A percentile compares a stretch with the other conserved stretches of the same genome.
These are phyloP conservation scores for Phialophora expanda DNA, from an alignment of 2,329 filamentous ascomycete genomes.

Conservation along the genomic window DNA sequence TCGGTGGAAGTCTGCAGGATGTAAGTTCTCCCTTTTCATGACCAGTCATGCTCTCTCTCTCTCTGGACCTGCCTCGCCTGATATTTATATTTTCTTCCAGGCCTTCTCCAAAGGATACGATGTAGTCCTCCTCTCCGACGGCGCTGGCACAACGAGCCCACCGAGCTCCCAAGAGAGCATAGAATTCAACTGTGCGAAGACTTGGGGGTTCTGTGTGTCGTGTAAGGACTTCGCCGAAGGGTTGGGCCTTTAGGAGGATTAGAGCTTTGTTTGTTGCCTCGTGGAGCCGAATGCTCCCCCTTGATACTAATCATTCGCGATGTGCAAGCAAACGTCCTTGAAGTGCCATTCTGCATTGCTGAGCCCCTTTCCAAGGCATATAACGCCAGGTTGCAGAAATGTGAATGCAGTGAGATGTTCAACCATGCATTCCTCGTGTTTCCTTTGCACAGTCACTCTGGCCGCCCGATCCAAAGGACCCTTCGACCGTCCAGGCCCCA, in stretches of 20 bases:
- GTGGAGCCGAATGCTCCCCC: no score
- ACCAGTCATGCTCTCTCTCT: background rate
- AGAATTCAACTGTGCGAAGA: slow-evolving; percentile 39
- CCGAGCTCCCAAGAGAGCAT: slow-evolving; percentile 37
- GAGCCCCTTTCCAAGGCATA: background rate
- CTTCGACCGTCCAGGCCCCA: no score
- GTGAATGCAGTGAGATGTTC: no score
- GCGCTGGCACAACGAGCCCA: slow-evolving; percentile 54
- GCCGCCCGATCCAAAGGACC: no score
- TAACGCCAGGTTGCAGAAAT: no score
- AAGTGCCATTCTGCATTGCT: background rate
- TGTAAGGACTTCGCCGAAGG: slow-evolving; percentile 37
- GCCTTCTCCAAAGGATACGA: slow-evolving; percentile 63
- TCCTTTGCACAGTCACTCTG: no score
- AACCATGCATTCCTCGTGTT: no score
- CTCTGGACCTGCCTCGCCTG: background rate
- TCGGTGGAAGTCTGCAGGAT: slow-evolving; percentile 62
- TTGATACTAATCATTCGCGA: background rate
- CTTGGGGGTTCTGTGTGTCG: slow-evolving; percentile 36
- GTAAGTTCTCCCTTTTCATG: slow-evolving; percentile 24
- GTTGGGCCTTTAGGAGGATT: slow-evolving; percentile 15
- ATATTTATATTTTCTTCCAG: slow-evolving; percentile 7
- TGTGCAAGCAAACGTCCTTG: background rate
- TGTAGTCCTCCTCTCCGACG: slow-evolving; percentile 62
- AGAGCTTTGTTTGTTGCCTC: background rate